These are phyloP conservation scores for Fraxinus floribunda DNA, from an alignment of 305 asterid genomes.

Conservation along the genomic window DNA sequence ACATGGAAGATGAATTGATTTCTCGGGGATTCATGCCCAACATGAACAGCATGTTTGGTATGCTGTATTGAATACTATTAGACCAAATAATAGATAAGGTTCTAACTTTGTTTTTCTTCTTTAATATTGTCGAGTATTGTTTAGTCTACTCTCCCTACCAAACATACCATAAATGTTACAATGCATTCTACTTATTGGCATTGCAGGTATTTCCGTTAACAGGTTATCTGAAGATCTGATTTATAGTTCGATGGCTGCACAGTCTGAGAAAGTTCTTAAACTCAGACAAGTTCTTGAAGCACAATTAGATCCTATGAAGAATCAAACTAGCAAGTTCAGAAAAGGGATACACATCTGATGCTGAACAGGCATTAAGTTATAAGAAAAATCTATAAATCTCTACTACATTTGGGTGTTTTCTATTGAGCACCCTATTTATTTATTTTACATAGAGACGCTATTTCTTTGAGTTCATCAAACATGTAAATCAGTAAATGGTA, in stretches of 20 bases:
- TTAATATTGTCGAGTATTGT: background rate
- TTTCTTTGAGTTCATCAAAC: background rate
- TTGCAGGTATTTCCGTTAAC: background rate
- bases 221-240: background rate
- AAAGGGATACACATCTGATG: background rate
- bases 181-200: background rate
- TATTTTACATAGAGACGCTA: background rate
- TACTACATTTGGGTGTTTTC: background rate
- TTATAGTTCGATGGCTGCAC: background rate
- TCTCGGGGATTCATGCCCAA: background rate
- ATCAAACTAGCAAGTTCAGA: background rate
- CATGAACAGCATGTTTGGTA: background rate
- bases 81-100: background rate
- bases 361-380: background rate
- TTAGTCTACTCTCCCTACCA: background rate
- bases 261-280: background rate
- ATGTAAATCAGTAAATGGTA: background rate
- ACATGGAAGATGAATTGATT: background rate
- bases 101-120: too few relatives aligned
- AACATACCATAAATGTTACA: background rate
- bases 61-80: background rate
- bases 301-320: background rate
- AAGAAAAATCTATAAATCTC: background rate
- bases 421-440: background rate
- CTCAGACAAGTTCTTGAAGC: background rate